Percentiles rank a stretch among this genome's conserved stretches.
These are phyloP conservation scores for Brassica nigra DNA, from an alignment of 345 rosid species.

Conservation along the genomic window DNA sequence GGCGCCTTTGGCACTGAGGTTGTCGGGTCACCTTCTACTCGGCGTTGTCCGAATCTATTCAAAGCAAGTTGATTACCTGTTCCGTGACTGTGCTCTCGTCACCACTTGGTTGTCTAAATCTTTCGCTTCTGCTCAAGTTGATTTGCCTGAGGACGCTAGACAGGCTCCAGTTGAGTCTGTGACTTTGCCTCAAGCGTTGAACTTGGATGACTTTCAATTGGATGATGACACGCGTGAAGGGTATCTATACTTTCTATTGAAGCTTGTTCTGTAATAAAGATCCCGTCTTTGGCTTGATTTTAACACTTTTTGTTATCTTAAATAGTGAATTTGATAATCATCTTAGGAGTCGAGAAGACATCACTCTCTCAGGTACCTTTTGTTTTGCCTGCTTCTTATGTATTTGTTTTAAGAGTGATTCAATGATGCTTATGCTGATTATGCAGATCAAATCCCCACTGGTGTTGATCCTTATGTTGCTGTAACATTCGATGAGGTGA, in stretches of 20 bases:
- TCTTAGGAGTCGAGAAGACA: conserved; percentile 59
- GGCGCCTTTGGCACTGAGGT: conserved; percentile 78
- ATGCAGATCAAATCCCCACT: conserved; percentile 70
- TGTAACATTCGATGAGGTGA: conserved; percentile 72
- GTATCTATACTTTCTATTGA: conserved; percentile 26
- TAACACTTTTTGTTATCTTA: not conserved
- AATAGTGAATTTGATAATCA: conserved; percentile 58
- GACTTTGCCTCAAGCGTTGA: conserved; percentile 66
- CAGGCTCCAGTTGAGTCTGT: conserved; percentile 68
- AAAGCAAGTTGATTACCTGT: conserved; percentile 84
- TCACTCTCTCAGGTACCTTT: conserved; percentile 61
- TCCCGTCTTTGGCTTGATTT: not conserved
- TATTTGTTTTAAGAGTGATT: not conserved
- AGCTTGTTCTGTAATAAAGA: conserved; percentile 2
- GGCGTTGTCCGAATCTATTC: conserved; percentile 91
- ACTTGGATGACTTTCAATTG: conserved; percentile 69
- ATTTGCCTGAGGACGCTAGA: conserved; percentile 69
- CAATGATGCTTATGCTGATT: not conserved
- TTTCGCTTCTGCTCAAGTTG: conserved; percentile 52
- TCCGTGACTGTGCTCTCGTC: conserved; percentile 58
- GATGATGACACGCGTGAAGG: conserved; percentile 46
- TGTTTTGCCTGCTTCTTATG: not conserved
- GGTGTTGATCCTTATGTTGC: conserved; percentile 64
- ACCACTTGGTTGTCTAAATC: conserved; percentile 58
- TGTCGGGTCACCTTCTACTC: conserved; percentile 81